phyloP scores from a whole-genome alignment of 2,329 filamentous ascomycete species.

The Aspergillus arachidicola region DNA sequence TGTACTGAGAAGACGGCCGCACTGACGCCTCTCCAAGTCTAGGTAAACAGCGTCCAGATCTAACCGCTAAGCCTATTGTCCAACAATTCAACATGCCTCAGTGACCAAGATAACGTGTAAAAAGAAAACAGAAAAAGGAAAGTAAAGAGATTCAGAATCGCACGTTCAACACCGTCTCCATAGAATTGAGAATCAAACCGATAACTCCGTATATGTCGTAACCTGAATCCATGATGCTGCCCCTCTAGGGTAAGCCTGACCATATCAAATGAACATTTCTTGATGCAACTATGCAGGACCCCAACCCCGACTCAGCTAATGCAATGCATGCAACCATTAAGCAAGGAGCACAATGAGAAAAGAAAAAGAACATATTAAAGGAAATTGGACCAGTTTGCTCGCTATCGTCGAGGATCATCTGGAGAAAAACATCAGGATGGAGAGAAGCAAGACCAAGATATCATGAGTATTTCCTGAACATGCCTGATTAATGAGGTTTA shows the following conservation, averaged over 20 bases:
- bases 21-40: not conserved
- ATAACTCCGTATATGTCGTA: conserved; percentile 17
- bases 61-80: conserved; percentile 1
- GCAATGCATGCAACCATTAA: conserved; percentile 18
- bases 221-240: conserved; percentile 5
- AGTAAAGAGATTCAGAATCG: conserved; percentile 4
- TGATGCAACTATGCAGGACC: conserved; percentile 14
- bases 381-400: conserved; percentile 3
- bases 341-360: conserved; percentile 12
- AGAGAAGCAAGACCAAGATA: not conserved
- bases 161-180: conserved; percentile 9
- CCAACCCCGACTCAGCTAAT: conserved; percentile 14
- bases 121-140: conserved; percentile 6
- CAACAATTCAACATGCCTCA: not conserved
- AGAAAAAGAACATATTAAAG: conserved; percentile 4
- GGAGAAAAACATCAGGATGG: not conserved
- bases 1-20: not conserved
- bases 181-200: conserved; percentile 1
- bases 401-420: not conserved
- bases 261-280: conserved; percentile 7
- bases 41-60: conserved; percentile 4
- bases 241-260: not conserved
- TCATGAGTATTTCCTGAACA: not conserved
- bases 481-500: conserved; percentile 2
- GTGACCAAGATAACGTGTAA: not conserved